Base-by-base conservation (phyloP, 495 filamentous ascomycete species). In the Pyrenula aspistea region DNA sequence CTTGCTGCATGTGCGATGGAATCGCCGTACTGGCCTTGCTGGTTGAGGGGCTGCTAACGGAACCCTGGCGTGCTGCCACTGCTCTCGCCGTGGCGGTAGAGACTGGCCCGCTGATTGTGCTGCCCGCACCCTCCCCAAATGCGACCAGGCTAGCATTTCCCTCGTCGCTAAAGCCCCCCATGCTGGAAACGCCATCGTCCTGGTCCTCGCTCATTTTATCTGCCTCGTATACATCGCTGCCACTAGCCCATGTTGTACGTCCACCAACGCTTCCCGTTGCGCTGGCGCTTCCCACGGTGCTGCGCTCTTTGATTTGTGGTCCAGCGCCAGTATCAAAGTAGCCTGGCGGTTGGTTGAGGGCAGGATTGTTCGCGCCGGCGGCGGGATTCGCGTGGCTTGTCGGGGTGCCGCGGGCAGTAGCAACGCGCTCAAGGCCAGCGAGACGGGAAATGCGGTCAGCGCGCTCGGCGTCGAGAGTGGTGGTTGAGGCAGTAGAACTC, bases 381-480 rank as follows among this genome's bases (percentile, higher is more conserved):
- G 63, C 62, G 52, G 68, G 55, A 51, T 67, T 63, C 61, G 64
- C 49, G 63, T 55, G 57, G 73, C 22, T 65, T 59, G 51, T 71
- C 66, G 71, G 55, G 63, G 76, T 60, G 12, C 74, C 68, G 24
- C 87, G 85, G 11, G 82, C 76, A 12, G 85, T 83, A 10, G 85
- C 80, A 22, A 95, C 84, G 21, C 86, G 82, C 63, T 91, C 89
- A 31, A 96, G 77, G 48, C 91, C 91, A 8, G 90, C 86, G 15
- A 96, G 82, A 23, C 91, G 88, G 36, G 89, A 93, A 65, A 96
- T 95, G 62, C 91, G 89, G 70, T 95, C 91, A 53, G 89, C 90
- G 61, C 91, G 89, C 69, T 96, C 91, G 55, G 89, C 89, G 59
- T 93, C 90, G 23, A 91, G 81, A 57, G 83, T 86, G 53, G 78